Conservation (phyloP, 73 alveolate species). For the Paramecium tetraurelia region DNA sequence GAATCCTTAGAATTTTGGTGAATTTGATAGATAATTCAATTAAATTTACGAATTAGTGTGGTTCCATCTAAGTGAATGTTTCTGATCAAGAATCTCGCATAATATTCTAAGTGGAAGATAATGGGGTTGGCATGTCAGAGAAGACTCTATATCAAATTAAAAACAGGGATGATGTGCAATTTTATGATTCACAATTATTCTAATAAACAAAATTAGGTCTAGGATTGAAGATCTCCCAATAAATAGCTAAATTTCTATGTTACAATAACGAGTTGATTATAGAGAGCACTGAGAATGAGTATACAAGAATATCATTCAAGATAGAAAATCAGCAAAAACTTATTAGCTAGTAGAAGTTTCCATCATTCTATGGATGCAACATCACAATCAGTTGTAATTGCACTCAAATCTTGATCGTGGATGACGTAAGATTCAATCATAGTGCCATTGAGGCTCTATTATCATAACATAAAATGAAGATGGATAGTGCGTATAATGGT, state of each 20-base stretch:
- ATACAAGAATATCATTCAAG: background rate
- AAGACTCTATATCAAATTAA: background rate
- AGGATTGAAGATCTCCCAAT: background rate
- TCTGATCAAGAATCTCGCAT: background rate
- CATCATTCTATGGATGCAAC: background rate
- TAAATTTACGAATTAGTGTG: background rate
- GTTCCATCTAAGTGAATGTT: background rate
- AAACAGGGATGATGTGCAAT: background rate
- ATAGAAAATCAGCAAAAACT: background rate
- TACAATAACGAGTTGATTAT: background rate
- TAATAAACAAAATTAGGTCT: background rate
- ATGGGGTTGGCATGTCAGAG: background rate
- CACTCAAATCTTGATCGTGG: background rate
- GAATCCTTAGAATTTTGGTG: background rate
- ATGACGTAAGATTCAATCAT: conserved; percentile 23
- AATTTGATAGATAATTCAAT: conserved; percentile 25
- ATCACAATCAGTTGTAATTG: background rate
- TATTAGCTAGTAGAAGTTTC: background rate
- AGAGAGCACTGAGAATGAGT: background rate
- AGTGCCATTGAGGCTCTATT: background rate
- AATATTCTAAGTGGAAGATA: background rate
- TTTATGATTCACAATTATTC: background rate
- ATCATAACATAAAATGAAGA: background rate
- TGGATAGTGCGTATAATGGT: conserved; percentile 28
- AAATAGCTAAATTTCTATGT: background rate